A percentile compares a stretch with the other conserved stretches of the same genome.
Evolutionary conservation across 75 land plant species (phyloP).

Genomic region (Sequoia sempervirens): DNA sequence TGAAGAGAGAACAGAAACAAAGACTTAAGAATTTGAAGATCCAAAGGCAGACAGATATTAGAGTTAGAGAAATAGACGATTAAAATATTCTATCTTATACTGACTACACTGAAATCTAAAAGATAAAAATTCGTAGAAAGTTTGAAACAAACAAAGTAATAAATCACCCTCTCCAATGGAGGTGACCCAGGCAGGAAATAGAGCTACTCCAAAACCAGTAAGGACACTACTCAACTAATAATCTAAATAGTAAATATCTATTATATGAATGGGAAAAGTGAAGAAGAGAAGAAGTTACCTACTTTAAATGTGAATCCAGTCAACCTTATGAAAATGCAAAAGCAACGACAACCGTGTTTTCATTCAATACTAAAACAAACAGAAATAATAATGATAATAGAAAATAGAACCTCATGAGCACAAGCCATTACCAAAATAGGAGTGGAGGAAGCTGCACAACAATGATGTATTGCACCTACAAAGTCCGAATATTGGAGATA

Average conservation of each 20-base stretch:
- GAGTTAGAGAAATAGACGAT: not conserved
- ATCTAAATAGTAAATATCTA: not conserved
- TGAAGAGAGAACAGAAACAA: not conserved
- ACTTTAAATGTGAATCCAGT: not conserved
- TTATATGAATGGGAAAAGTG: not conserved
- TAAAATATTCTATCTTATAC: not conserved
- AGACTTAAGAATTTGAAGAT: not conserved
- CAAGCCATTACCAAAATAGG: not conserved
- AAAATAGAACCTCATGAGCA: not conserved
- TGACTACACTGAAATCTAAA: not conserved
- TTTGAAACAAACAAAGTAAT: not conserved
- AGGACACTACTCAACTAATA: not conserved
- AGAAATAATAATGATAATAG: not conserved
- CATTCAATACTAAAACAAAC: not conserved
- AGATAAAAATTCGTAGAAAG: not conserved
- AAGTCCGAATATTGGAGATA: not conserved
- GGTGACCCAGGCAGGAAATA: not conserved
- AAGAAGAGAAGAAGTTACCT: not conserved
- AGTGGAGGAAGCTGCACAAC: not conserved
- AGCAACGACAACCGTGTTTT: not conserved
- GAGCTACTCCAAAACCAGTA: not conserved
- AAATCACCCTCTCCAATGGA: not conserved
- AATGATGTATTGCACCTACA: not conserved
- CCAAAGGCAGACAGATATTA: not conserved
- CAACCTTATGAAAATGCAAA: not conserved